phyloP scores from a whole-genome alignment of 768 basidiomycete species.

The Suillus tomentosus region DNA sequence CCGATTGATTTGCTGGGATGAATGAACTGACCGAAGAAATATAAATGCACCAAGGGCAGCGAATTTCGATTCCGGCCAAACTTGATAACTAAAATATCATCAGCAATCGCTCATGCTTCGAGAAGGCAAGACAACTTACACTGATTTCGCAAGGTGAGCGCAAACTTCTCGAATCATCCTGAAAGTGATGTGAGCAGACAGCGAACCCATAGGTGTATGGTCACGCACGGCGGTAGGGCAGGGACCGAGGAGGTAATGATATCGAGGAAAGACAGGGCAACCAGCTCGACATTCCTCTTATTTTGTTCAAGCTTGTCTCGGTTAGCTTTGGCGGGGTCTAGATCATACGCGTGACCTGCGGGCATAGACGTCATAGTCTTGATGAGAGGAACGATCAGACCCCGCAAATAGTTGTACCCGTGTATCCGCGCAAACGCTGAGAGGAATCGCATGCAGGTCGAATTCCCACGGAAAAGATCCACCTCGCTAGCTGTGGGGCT shows the following conservation, averaged over 20 bases:
- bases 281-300: constrained; percentile 66
- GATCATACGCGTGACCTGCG: constrained; percentile 70
- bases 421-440: constrained; percentile 87
- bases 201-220: background rate
- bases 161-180: constrained; percentile 90
- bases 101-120: constrained; percentile 13
- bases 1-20: background rate
- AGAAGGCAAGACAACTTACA: constrained; percentile 51
- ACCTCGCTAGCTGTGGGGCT: constrained; percentile 66
- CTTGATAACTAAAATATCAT: constrained; percentile 45
- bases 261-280: constrained; percentile 74
- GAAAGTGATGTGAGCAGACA: constrained; percentile 12
- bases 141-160: constrained; percentile 73
- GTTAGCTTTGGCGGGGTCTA: constrained; percentile 66
- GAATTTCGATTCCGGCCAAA: constrained; percentile 81
- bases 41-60: constrained; percentile 89
- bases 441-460: constrained; percentile 83
- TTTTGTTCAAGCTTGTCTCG: constrained; percentile 70
- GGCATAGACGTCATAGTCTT: constrained; percentile 74
- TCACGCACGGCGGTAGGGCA: constrained; percentile 70
- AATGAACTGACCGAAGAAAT: constrained; percentile 69
- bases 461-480: constrained; percentile 85
- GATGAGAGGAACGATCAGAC: constrained; percentile 75
- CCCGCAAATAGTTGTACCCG: constrained; percentile 89
- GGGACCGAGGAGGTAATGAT: constrained; percentile 72